phyloP scores from a whole-genome alignment of 371 early-diverging fungal species.

The Mortierella sp. region DNA sequence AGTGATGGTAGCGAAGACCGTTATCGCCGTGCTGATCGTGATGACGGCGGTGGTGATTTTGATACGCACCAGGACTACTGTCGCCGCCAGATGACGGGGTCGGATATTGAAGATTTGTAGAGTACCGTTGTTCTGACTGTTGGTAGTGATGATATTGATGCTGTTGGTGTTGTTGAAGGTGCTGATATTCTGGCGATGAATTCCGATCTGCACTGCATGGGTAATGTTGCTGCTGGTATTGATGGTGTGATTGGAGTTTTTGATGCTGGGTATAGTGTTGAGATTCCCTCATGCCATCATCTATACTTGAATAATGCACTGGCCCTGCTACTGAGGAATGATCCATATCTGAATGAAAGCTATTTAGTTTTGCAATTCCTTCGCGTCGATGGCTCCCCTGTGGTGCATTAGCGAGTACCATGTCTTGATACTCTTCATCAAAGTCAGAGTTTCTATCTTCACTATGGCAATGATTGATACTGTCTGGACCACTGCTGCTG shows the following conservation, averaged over 20 bases:
- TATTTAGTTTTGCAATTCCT: no score
- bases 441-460: constrained; percentile 30
- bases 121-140: constrained; percentile 21
- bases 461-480: not conserved
- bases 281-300: not conserved
- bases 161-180: constrained; percentile 7
- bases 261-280: not conserved
- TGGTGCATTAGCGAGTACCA: constrained; percentile 16
- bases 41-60: constrained; percentile 7
- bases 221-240: constrained; percentile 9
- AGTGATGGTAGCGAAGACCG: constrained; percentile 5
- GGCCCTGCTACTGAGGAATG: not conserved
- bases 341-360: not conserved
- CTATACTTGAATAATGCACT: constrained; percentile 1
- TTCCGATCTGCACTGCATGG: constrained; percentile 18
- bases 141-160: constrained; percentile 14
- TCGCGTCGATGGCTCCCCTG: constrained; percentile 15
- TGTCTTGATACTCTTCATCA: constrained; percentile 26
- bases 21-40: constrained; percentile 7
- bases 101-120: constrained; percentile 1
- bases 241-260: not conserved
- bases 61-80: constrained; percentile 21
- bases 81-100: constrained; percentile 5
- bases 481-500: not conserved
- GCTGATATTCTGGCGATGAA: constrained; percentile 8